Evolutionary conservation across 1,284 basidiomycete species (phyloP).

Genomic region (Ceratobasidium sp.): DNA sequence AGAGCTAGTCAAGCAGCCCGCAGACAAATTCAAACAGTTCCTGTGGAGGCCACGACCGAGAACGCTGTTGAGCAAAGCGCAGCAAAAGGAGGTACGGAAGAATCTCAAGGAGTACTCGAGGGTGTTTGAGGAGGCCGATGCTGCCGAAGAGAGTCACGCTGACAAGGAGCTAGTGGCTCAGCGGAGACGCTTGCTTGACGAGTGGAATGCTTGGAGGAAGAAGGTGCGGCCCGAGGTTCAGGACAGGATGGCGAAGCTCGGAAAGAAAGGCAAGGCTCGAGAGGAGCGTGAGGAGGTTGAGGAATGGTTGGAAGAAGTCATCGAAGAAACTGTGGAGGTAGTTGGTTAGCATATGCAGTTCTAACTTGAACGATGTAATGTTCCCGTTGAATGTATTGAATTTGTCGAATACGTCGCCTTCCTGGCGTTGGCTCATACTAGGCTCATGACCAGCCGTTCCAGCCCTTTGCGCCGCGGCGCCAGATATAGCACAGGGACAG

Average conservation of each 20-base stretch:
- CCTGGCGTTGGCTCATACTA: too few relatives aligned
- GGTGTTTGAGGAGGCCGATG: conserved; percentile 95
- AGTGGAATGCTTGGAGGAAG: conserved; percentile 95
- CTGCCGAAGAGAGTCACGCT: conserved; percentile 91
- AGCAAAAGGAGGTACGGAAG: conserved; percentile 86
- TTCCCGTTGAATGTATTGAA: too few relatives aligned
- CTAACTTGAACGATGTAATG: too few relatives aligned
- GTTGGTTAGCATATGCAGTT: too few relatives aligned
- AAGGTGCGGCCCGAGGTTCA: conserved; percentile 46
- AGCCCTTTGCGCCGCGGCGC: too few relatives aligned
- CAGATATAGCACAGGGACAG: too few relatives aligned
- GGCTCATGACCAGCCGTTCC: too few relatives aligned
- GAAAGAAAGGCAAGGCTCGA: conserved; percentile 51
- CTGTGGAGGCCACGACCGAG: conserved; percentile 96
- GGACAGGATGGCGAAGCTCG: conserved; percentile 43
- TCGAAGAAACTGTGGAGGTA: conserved; percentile 89
- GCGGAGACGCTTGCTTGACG: conserved; percentile 90
- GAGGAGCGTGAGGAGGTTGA: conserved; percentile 83
- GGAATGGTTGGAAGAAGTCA: conserved; percentile 88
- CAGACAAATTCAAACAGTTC: conserved; percentile 98
- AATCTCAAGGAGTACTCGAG: conserved; percentile 93
- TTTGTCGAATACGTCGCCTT: too few relatives aligned
- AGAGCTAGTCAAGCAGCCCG: conserved; percentile 85
- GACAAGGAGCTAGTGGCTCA: conserved; percentile 92
- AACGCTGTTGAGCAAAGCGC: conserved; percentile 85